Evolutionary conservation across 1,284 basidiomycete species (phyloP).

Genomic region (Apiotrichum domesticum): DNA sequence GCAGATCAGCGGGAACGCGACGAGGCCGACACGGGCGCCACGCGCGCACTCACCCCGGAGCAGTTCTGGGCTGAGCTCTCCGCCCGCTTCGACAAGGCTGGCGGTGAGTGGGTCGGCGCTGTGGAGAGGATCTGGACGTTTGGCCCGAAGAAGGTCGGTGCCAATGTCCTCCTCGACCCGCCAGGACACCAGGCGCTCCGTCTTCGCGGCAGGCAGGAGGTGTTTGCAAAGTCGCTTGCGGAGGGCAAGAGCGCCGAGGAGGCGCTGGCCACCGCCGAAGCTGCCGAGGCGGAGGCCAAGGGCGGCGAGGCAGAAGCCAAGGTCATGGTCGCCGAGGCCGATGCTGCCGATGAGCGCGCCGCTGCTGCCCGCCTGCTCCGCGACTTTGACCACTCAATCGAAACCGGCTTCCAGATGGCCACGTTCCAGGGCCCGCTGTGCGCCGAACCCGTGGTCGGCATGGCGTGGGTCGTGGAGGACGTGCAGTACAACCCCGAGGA

Average conservation of each 20-base stretch:
- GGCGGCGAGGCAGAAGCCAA: conserved; percentile 3
- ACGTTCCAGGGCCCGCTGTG: conserved; percentile 91
- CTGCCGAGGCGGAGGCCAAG: conserved; percentile 18
- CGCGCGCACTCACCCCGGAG: conserved; percentile 59
- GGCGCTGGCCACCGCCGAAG: conserved; percentile 36
- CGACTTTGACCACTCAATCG: conserved; percentile 76
- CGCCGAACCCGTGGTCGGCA: conserved; percentile 87
- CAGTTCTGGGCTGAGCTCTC: conserved; percentile 74
- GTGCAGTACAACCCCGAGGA: conserved; percentile 52
- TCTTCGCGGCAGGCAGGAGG: conserved; percentile 31
- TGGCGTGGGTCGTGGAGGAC: conserved; percentile 85
- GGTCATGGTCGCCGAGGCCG: conserved; percentile 13
- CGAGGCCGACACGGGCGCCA: conserved; percentile 30
- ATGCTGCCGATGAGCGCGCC: conserved; percentile 31
- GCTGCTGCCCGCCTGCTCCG: conserved; percentile 39
- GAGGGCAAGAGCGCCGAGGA: conserved; percentile 42
- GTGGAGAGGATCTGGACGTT: conserved; percentile 79
- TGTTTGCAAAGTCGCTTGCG: conserved; percentile 38
- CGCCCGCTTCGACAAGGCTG: conserved; percentile 61
- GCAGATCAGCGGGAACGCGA: conserved; percentile 35
- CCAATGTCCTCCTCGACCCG: conserved; percentile 77
- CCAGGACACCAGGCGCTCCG: conserved; percentile 27
- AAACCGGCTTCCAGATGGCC: conserved; percentile 92
- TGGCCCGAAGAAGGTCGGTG: conserved; percentile 80
- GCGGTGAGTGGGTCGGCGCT: conserved; percentile 73